Percentiles rank a stretch among this genome's conserved stretches.
These are phyloP conservation scores for Euphorbia lathyris DNA, from an alignment of 345 rosid species.

Conservation along the genomic window DNA sequence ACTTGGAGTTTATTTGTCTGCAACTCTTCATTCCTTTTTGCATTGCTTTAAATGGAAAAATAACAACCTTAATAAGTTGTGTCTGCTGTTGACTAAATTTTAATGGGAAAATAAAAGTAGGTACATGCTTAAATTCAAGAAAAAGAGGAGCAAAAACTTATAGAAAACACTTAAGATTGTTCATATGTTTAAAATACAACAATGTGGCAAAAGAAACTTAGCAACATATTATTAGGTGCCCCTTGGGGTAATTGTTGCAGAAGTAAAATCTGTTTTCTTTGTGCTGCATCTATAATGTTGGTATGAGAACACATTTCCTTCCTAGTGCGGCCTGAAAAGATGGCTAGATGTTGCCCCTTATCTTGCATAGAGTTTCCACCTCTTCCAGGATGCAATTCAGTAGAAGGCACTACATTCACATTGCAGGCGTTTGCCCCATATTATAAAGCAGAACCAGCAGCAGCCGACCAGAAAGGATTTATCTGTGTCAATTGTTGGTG, in stretches of 20 bases:
- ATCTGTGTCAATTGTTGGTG: constrained; percentile 78
- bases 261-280: constrained; percentile 77
- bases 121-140: constrained; percentile 54
- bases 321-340: constrained; percentile 39
- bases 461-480: constrained; percentile 90
- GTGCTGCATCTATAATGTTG: constrained; percentile 54
- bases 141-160: not conserved
- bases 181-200: not conserved
- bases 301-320: constrained; percentile 59
- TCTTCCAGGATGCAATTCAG: constrained; percentile 68
- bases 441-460: constrained; percentile 68
- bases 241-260: constrained; percentile 85
- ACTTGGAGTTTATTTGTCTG: no score
- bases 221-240: constrained; percentile 71
- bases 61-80: no score
- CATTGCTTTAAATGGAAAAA: no score
- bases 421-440: constrained; percentile 75
- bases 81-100: constrained; percentile 89
- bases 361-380: constrained; percentile 43
- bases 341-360: constrained; percentile 49
- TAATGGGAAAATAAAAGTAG: constrained; percentile 84
- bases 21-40: no score
- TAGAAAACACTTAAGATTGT: not conserved
- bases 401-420: constrained; percentile 65
- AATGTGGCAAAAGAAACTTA: constrained; percentile 25